phyloP scores from a whole-genome alignment of 495 filamentous ascomycete species.

The Rhizodiscina lignyota region DNA sequence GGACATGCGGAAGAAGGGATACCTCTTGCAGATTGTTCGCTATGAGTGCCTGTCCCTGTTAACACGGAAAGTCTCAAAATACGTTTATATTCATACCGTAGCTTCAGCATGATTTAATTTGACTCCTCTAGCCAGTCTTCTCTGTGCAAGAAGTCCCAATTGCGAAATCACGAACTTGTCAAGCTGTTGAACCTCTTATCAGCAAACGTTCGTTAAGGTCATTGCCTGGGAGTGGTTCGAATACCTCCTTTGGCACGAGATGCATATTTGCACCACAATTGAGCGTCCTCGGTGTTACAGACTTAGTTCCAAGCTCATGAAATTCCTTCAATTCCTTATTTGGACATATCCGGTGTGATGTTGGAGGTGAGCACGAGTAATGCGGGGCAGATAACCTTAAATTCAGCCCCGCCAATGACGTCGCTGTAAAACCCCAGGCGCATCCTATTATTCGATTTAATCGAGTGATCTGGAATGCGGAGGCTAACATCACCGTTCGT shows the following conservation, averaged over 20 bases:
- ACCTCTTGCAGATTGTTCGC: constrained; percentile 82
- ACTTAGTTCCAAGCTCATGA: too few species aligned
- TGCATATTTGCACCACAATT: too few species aligned
- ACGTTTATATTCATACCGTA: constrained; percentile 34
- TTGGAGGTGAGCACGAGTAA: too few species aligned
- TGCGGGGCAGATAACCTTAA: too few species aligned
- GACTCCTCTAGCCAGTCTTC: constrained; percentile 74
- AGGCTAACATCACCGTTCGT: too few species aligned
- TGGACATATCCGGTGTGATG: too few species aligned
- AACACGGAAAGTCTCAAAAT: not conserved
- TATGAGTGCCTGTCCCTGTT: constrained; percentile 57
- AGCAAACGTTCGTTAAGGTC: not conserved
- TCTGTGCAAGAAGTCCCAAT: constrained; percentile 74
- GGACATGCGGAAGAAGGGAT: constrained; percentile 6
- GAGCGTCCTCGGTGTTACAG: too few species aligned
- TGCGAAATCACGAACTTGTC: constrained; percentile 95
- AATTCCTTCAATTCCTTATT: too few species aligned
- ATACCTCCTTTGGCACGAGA: constrained; percentile 72
- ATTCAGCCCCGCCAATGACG: too few species aligned
- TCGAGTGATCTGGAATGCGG: not conserved
- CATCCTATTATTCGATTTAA: too few species aligned
- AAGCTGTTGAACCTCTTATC: constrained; percentile 34
- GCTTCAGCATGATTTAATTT: constrained; percentile 86
- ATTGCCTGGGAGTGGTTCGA: not conserved
- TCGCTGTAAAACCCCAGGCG: too few species aligned